Evolutionary conservation across 2,329 filamentous ascomycete genomes (phyloP).

Genomic region (Claviceps sp.): DNA sequence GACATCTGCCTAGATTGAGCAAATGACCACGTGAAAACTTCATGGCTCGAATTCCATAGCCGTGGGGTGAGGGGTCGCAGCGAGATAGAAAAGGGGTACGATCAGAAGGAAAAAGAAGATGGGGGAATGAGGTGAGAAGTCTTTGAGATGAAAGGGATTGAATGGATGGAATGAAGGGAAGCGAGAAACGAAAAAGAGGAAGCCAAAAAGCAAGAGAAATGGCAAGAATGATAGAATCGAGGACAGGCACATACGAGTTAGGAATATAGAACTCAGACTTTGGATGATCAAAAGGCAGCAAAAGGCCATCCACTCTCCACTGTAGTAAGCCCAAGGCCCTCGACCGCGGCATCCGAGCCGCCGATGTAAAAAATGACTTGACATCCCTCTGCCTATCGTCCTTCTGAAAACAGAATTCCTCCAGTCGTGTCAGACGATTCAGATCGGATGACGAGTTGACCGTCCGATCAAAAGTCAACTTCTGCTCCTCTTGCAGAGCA

Average conservation of each 20-base stretch:
- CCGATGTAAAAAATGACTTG: background rate
- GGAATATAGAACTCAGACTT: constrained; percentile 4
- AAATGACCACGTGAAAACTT: no score
- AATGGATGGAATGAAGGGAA: no score
- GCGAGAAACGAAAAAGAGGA: background rate
- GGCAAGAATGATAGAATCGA: background rate
- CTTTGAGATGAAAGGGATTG: no score
- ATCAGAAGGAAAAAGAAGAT: background rate
- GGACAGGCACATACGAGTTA: constrained; percentile 12
- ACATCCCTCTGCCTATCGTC: background rate
- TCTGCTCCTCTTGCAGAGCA: background rate
- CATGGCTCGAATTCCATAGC: no score
- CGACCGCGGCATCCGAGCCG: constrained; percentile 9
- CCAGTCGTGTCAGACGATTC: background rate
- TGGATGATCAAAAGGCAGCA: constrained; percentile 13
- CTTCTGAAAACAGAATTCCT: background rate
- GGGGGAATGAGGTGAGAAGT: background rate
- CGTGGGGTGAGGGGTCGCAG: no score
- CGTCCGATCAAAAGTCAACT: accelerated
- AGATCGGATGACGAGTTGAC: background rate
- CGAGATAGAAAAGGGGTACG: no score
- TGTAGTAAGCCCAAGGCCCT: constrained; percentile 7
- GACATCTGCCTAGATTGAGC: no score
- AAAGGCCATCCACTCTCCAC: constrained; percentile 13
- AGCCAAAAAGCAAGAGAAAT: background rate